Base-by-base conservation (phyloP, 2,329 filamentous ascomycete genomes). In the Colletotrichum cuscutae region DNA sequence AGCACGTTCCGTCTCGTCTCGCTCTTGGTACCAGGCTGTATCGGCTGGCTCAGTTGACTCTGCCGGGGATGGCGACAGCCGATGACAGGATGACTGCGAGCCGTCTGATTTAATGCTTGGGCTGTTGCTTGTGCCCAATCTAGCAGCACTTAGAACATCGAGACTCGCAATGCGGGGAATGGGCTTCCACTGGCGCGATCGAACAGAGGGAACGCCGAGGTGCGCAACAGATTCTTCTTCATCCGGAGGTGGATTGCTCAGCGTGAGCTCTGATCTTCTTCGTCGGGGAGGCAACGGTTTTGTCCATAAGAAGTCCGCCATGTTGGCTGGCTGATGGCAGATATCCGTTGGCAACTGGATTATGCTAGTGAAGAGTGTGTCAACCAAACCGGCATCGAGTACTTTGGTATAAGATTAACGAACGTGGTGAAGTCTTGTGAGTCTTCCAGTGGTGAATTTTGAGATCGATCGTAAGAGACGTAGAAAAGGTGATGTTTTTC, bases 1-100 rank as follows among this genome's bases (percentile, higher is more conserved):
- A n/a, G 81, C 84, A 62, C 84, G 80, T 79, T 82, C 83, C 3
- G 77, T 72, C 24, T 76, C 62, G 19, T 81, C 77, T 28, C 62
- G 61, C 22, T 72, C 49, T 60, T 57, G 69, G 11, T 57, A 74
- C 32, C 54, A 57, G 32, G 65, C 19, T 30, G 19, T 42, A 24
- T 62, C 66, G 13, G 22, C 12, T 11, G 30, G 49, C 24, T 60
- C 54, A 12, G 13, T n/a, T 15, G 30, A 37, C 15, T 60, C 54
- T 22, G 22, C 66, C 9, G 35, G 35, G 2, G 60, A 60, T 26
- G 53, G 60, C 28, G 60, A 57, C 5, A 57, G 22, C 19, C 9
- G 54, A 32, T 22, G 54, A 24, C 46, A 65, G 19, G 60, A 57
- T 19, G 54, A 42, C 8, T 54, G 37, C 15, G 65, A 70, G 24